Evolutionary conservation across 306 rosid genomes (phyloP).

Genomic region (Ormosia emarginata): DNA sequence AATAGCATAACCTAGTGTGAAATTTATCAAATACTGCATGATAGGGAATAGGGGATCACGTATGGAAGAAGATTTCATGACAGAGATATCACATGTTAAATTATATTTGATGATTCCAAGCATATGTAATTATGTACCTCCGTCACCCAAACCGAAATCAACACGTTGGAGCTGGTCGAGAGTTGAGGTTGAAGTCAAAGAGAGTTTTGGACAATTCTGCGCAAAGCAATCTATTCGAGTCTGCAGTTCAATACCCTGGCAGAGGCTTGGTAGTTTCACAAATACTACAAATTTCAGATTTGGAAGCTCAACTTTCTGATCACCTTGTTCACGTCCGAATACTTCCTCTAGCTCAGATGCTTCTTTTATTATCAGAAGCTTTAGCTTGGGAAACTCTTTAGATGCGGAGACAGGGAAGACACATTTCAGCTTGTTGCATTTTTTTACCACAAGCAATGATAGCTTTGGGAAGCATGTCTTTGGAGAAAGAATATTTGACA

Average conservation of each 20-base stretch:
- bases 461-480: constrained; percentile 15
- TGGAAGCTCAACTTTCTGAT: not conserved
- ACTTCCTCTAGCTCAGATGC: constrained; percentile 2
- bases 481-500: not conserved
- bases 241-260: not conserved
- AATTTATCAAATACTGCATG: too few species aligned
- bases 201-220: not conserved
- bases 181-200: not conserved
- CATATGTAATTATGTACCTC: not conserved
- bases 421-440: not conserved
- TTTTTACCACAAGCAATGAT: accelerated
- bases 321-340: not conserved
- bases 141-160: too few species aligned
- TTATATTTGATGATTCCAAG: too few species aligned
- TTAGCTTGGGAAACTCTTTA: not conserved
- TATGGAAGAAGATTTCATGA: too few species aligned
- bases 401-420: not conserved
- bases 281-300: not conserved
- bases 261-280: not conserved
- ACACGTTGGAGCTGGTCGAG: too few species aligned
- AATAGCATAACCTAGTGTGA: too few species aligned
- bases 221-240: not conserved
- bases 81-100: too few species aligned
- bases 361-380: accelerated
- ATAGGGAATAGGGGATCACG: too few species aligned